A percentile compares a stretch with the other conserved stretches of the same genome.
phyloP scores from a whole-genome alignment of 306 rosid genomes.

The Gillenia trifoliata region DNA sequence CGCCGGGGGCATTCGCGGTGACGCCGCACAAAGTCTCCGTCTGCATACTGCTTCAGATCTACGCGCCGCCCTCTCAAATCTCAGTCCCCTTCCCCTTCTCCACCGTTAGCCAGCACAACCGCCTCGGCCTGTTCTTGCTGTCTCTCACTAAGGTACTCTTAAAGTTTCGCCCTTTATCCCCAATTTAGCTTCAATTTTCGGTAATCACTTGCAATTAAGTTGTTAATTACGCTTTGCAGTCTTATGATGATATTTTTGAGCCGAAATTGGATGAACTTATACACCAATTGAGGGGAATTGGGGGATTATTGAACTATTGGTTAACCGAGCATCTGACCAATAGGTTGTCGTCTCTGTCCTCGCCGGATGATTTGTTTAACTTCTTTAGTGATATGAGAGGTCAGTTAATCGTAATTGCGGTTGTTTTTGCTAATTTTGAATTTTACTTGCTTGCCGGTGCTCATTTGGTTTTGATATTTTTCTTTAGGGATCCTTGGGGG shows the following conservation, averaged over 20 bases:
- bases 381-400: conserved; percentile 82
- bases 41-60: conserved; percentile 77
- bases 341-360: conserved; percentile 57
- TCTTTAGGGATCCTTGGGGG: conserved; percentile 74
- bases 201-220: neutral
- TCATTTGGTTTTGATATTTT: neutral
- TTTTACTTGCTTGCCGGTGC: neutral
- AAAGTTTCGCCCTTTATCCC: neutral
- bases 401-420: conserved; percentile 21
- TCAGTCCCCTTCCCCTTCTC: conserved; percentile 71
- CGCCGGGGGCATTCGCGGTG: conserved; percentile 61
- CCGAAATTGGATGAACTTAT: conserved; percentile 80
- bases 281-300: conserved; percentile 60
- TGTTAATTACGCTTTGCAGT: conserved; percentile 31
- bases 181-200: neutral
- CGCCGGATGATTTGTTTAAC: conserved; percentile 89
- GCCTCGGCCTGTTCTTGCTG: conserved; percentile 69
- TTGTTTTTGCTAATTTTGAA: neutral
- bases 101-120: conserved; percentile 73
- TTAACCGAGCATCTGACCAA: conserved; percentile 57
- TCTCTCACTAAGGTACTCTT: conserved; percentile 69
- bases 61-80: conserved; percentile 63
- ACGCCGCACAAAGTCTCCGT: conserved; percentile 92
- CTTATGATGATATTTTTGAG: conserved; percentile 82
- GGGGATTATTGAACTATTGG: conserved; percentile 50